These are phyloP conservation scores for Fusarium azukiicola DNA, from an alignment of 2,329 filamentous ascomycete genomes.

Conservation along the genomic window DNA sequence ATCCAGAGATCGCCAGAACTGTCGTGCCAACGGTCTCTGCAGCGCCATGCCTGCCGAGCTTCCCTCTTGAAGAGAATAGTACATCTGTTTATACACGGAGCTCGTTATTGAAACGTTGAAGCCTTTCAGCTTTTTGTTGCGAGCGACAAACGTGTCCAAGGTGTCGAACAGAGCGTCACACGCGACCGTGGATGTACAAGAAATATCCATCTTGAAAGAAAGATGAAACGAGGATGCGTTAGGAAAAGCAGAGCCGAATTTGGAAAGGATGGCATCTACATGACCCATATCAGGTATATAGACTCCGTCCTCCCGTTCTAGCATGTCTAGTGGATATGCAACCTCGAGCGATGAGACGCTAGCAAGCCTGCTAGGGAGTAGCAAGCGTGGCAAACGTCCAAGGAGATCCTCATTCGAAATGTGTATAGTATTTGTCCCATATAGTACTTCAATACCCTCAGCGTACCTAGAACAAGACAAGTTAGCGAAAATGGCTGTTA, in stretches of 20 bases:
- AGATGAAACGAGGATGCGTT: neutral
- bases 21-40: neutral
- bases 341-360: constrained; percentile 16
- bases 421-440: constrained; percentile 20
- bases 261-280: neutral
- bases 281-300: neutral
- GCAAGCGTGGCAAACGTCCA: accelerated
- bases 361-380: neutral
- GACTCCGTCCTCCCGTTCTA: accelerated
- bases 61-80: no score
- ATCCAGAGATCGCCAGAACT: neutral
- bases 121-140: neutral
- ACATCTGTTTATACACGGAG: neutral
- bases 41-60: neutral
- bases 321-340: neutral
- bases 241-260: neutral
- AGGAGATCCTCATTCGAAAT: constrained; percentile 22
- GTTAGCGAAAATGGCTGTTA: neutral
- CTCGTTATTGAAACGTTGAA: neutral
- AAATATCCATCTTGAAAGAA: neutral
- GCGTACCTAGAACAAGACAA: neutral
- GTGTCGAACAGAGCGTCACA: neutral
- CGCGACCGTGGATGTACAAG: neutral
- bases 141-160: neutral
- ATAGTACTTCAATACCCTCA: constrained; percentile 8